Percentiles rank a stretch among this genome's conserved stretches.
Evolutionary conservation across 192 early-diverging fungal species (phyloP).

Genomic region (Linnemannia hyalina): DNA sequence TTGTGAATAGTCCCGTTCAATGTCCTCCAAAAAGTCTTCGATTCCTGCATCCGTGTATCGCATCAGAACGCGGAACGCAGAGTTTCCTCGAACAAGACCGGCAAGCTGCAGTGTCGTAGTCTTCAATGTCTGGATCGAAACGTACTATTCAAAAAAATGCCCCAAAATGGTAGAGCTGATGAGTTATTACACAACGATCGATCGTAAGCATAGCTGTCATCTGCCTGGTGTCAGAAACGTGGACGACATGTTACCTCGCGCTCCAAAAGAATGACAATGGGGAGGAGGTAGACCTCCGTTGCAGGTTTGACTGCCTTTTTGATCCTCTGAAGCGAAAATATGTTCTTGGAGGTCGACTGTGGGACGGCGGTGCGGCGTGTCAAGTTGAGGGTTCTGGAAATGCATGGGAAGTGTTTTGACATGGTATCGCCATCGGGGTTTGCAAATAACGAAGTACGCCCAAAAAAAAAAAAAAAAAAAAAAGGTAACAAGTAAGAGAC

Average conservation of each 20-base stretch:
- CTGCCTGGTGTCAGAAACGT: background rate
- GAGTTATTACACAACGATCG: too few species aligned
- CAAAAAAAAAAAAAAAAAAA: constrained; percentile 9
- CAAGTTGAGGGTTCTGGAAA: constrained; percentile 63
- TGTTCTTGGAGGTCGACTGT: constrained; percentile 39
- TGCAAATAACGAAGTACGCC: background rate
- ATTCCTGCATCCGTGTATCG: constrained; percentile 62
- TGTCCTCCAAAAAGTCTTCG: constrained; percentile 64
- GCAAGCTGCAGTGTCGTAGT: constrained; percentile 76
- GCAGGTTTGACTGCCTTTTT: constrained; percentile 53
- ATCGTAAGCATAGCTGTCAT: background rate
- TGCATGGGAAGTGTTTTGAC: background rate
- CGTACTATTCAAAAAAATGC: constrained; percentile 56
- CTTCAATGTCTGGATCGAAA: constrained; percentile 69
- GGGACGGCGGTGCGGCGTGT: constrained; percentile 60
- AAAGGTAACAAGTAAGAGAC: background rate
- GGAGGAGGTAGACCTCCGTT: constrained; percentile 67
- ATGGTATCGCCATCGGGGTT: constrained; percentile 6
- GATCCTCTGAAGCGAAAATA: constrained; percentile 45
- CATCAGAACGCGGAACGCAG: constrained; percentile 79
- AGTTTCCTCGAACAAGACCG: constrained; percentile 77
- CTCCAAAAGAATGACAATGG: constrained; percentile 74
- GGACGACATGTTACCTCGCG: constrained; percentile 63
- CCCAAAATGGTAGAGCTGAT: background rate
- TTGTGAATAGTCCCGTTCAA: constrained; percentile 38